Evolutionary conservation across 805 yeast species (phyloP).

Genomic region (Saccharomycopsis lassenensis): DNA sequence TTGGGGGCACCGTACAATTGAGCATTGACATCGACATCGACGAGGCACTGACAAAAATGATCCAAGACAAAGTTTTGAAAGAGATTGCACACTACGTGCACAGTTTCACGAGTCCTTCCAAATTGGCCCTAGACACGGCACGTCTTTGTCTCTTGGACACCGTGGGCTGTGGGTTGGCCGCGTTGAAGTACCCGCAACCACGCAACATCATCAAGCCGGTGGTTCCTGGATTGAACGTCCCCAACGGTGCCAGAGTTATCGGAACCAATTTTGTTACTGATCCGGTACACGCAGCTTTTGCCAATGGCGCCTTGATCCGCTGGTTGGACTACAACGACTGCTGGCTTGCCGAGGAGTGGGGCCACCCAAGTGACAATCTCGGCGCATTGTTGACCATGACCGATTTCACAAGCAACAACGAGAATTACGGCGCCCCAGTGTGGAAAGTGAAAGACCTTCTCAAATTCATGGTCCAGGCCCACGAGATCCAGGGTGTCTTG

Average conservation of each 20-base stretch:
- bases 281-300: constrained; percentile 49
- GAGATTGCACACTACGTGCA: constrained; percentile 44
- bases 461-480: constrained; percentile 51
- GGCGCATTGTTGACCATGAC: constrained; percentile 52
- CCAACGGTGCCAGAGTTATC: constrained; percentile 43
- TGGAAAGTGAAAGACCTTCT: constrained; percentile 41
- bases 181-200: constrained; percentile 41
- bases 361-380: constrained; percentile 52
- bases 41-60: too few species aligned
- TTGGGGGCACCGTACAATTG: too few species aligned
- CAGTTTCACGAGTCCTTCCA: constrained; percentile 32
- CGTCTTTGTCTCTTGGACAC: constrained; percentile 45
- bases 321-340: constrained; percentile 57
- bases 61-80: constrained; percentile 36
- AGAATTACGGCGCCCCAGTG: constrained; percentile 29
- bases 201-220: constrained; percentile 39
- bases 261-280: constrained; percentile 44
- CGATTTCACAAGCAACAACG: constrained; percentile 33
- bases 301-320: constrained; percentile 44
- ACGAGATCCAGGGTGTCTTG: constrained; percentile 49
- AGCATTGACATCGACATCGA: too few species aligned
- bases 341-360: constrained; percentile 65
- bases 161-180: constrained; percentile 51
- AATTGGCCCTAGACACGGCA: constrained; percentile 43
- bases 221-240: constrained; percentile 45